Conservation (phyloP, 345 rosid genomes). For the Acer campestre region DNA sequence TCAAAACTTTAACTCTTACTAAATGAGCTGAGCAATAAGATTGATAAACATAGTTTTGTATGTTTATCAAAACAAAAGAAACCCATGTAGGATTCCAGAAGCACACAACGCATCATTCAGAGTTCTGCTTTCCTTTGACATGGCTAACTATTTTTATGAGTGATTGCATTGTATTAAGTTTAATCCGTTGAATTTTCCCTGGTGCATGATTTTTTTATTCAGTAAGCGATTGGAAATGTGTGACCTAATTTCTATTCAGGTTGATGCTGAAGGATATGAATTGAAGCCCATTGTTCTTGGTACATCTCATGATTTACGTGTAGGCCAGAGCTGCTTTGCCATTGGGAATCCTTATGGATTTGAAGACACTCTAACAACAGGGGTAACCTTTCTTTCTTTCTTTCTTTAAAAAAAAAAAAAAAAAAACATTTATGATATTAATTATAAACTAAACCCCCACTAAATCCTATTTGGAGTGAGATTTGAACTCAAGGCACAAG, state of each 20-base stretch:
- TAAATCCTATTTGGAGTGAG: too few relatives aligned
- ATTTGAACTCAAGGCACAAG: too few relatives aligned
- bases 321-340: slow-evolving; percentile 87
- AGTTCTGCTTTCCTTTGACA: background rate
- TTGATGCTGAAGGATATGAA: slow-evolving; percentile 64
- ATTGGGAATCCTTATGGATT: slow-evolving; percentile 91
- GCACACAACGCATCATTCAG: background rate
- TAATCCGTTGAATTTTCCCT: background rate
- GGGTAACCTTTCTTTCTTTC: slow-evolving; percentile 54
- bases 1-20: background rate
- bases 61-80: background rate
- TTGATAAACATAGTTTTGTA: background rate
- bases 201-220: background rate
- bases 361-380: slow-evolving; percentile 91
- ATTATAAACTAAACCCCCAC: too few relatives aligned
- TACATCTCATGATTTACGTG: slow-evolving; percentile 65
- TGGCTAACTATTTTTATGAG: background rate
- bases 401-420: background rate
- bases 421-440: too few relatives aligned
- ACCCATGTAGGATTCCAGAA: background rate
- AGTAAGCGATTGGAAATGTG: background rate
- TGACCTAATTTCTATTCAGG: slow-evolving; percentile 38
- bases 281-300: slow-evolving; percentile 74
- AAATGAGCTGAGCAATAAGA: background rate
- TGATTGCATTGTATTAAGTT: background rate